Evolutionary conservation across 352 stramenopile species (phyloP).

Genomic region (Phytophthora boehmeriae): DNA sequence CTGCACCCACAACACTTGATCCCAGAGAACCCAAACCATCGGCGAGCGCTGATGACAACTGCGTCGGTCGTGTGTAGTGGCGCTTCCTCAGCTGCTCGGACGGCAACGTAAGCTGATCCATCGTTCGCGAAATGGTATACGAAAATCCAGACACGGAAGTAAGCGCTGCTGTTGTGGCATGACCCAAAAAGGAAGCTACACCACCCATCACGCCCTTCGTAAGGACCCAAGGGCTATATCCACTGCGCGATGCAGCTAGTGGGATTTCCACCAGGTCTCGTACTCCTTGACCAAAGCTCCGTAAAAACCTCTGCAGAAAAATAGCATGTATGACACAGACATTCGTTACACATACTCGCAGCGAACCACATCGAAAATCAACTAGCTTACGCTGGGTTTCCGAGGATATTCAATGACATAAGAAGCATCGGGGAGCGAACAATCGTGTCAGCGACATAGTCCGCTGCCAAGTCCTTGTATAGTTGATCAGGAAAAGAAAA

Average conservation of each 20-base stretch:
- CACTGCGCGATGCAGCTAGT: constrained; percentile 62
- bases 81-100: constrained; percentile 61
- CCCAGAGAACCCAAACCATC: constrained; percentile 72
- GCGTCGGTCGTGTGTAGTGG: constrained; percentile 70
- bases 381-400: constrained; percentile 81
- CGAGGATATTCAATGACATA: constrained; percentile 87
- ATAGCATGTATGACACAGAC: constrained; percentile 6
- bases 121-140: constrained; percentile 80
- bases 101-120: constrained; percentile 80
- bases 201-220: constrained; percentile 74
- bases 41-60: constrained; percentile 66
- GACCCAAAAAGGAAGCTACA: constrained; percentile 75
- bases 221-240: constrained; percentile 80
- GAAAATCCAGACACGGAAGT: constrained; percentile 82
- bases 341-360: constrained; percentile 8
- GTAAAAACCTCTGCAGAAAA: constrained; percentile 70
- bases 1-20: constrained; percentile 77
- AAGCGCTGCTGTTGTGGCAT: constrained; percentile 70
- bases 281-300: constrained; percentile 68
- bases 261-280: constrained; percentile 84
- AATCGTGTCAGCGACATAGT: constrained; percentile 84
- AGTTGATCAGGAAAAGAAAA: constrained; percentile 79
- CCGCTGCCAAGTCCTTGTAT: constrained; percentile 80
- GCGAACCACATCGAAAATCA: neutral
- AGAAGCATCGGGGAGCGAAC: constrained; percentile 78